Conservation (phyloP, 257 asterid genomes). For the Lavandula angustifolia region DNA sequence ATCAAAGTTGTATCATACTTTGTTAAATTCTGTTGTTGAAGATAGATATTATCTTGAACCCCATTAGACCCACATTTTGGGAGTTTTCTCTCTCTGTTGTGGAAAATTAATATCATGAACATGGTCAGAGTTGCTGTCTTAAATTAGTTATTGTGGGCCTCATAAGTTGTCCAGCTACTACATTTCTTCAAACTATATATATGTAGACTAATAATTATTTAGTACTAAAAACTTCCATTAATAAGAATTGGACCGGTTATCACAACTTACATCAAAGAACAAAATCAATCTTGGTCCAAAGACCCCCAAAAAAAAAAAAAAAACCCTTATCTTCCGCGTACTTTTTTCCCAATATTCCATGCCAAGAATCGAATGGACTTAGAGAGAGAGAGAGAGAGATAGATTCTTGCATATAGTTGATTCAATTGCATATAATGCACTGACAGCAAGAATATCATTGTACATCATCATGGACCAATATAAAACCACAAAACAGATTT, state of each 20-base stretch:
- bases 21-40: no score
- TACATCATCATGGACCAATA: slow-evolving; percentile 21
- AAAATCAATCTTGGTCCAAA: slow-evolving; percentile 6
- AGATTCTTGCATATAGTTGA: slow-evolving; percentile 26
- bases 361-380: slow-evolving; percentile 16
- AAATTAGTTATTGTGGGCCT: no score
- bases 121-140: no score
- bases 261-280: slow-evolving; percentile 1
- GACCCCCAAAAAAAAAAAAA: slow-evolving; percentile 22
- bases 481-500: slow-evolving; percentile 1
- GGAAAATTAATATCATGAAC: no score
- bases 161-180: no score
- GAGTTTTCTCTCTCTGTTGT: no score
- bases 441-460: slow-evolving; percentile 24
- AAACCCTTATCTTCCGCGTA: slow-evolving; percentile 22
- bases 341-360: slow-evolving; percentile 25
- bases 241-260: not conserved
- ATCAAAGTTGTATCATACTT: no score
- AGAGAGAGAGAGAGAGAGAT: not conserved
- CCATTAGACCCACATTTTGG: no score
- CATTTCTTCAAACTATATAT: no score
- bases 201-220: no score
- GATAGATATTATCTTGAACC: no score
- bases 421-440: slow-evolving; percentile 21
- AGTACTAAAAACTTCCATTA: no score